These are phyloP conservation scores for Colletotrichum liriopes DNA, from an alignment of 2,329 filamentous ascomycete genomes.

Conservation along the genomic window DNA sequence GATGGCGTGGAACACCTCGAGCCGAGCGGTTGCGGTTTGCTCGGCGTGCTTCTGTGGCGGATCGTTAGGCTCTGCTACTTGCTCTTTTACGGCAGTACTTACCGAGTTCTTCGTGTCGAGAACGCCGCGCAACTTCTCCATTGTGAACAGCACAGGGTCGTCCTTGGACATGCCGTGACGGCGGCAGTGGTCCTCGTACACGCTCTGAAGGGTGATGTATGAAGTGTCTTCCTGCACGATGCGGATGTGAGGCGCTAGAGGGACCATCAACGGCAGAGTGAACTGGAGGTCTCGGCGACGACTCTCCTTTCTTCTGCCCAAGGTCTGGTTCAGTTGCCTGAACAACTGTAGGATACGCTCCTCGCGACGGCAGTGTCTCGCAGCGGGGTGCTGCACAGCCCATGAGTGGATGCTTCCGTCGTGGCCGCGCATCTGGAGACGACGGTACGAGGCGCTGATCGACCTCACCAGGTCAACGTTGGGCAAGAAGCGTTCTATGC, in stretches of 20 bases:
- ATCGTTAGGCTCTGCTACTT: conserved; percentile 43
- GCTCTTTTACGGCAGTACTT: conserved; percentile 52
- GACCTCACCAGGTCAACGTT: conserved; percentile 94
- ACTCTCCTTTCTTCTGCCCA: conserved; percentile 95
- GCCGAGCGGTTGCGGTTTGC: conserved; percentile 79
- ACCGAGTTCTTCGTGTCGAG: conserved; percentile 76
- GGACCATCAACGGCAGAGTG: conserved; percentile 95
- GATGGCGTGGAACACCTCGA: conserved; percentile 95
- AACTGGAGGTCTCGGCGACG: conserved; percentile 95
- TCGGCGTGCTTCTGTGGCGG: conserved; percentile 74
- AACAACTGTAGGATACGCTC: conserved; percentile 97
- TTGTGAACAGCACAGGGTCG: conserved; percentile 93
- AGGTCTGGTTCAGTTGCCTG: conserved; percentile 94
- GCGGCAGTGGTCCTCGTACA: conserved; percentile 97
- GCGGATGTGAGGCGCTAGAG: conserved; percentile 92
- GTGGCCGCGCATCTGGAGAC: conserved; percentile 95
- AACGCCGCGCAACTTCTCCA: conserved; percentile 90
- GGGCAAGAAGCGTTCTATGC: conserved; percentile 96
- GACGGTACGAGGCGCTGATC: conserved; percentile 90
- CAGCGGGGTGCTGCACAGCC: conserved; percentile 95
- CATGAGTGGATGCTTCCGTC: conserved; percentile 98
- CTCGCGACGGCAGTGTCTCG: conserved; percentile 91
- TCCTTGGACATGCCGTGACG: conserved; percentile 92
- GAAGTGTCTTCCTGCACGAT: conserved; percentile 96
- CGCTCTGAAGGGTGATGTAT: conserved; percentile 92